Base-by-base conservation (phyloP, 2,329 filamentous ascomycete species). In the Talaromyces rugulosus region DNA sequence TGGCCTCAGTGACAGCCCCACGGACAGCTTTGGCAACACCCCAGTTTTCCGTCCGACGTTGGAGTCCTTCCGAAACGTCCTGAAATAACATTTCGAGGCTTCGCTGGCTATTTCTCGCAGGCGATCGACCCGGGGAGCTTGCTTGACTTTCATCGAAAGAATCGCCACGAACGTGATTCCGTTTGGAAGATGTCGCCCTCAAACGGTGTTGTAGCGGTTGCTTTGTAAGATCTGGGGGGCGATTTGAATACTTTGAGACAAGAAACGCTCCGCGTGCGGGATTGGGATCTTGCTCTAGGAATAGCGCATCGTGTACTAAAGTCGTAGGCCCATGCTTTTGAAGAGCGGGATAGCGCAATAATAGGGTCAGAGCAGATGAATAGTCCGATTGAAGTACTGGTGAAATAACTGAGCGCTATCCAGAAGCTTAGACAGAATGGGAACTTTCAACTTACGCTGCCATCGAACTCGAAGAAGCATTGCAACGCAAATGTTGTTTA, bases 391-490 rank as follows among this genome's bases (percentile, higher is more conserved):
- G 87, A 30, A 98, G 79, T 40, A 99, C 90, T 92, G 62, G 23
- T 12, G n/a, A 54, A 18, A 42, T 8, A 4, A 50, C 8, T 62
- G 1, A 62, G 56, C 50, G 11, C 27, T 53, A n/a, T 30, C 14
- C 28, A 28, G 27, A 53, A n/a, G 16, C 28, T 31, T 31, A 6
- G 18, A 7, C 47, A 44, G 5, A 6, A 27, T 18, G 2, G 53
- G 51, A 44, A 23, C 23, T 64, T 77, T 72, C 55, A 23, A 69
- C 89, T 80, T 78, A 95, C 91, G 79, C 68, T 93, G 86, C 93
- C 93, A 97, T 61, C 94, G 87, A 68, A 98, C 92, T 57, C 95
- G 86, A 53, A 99, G 81, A 28, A 99, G 81, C 93, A 99, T 98
- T 5, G 92, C 89, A 58, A 97, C 87, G 68, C 93, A 97, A n/a